Percentiles rank a stretch among this genome's conserved stretches.
Evolutionary conservation across 2,329 filamentous ascomycete species (phyloP).

Genomic region (Pseudogymnoascus sp.): DNA sequence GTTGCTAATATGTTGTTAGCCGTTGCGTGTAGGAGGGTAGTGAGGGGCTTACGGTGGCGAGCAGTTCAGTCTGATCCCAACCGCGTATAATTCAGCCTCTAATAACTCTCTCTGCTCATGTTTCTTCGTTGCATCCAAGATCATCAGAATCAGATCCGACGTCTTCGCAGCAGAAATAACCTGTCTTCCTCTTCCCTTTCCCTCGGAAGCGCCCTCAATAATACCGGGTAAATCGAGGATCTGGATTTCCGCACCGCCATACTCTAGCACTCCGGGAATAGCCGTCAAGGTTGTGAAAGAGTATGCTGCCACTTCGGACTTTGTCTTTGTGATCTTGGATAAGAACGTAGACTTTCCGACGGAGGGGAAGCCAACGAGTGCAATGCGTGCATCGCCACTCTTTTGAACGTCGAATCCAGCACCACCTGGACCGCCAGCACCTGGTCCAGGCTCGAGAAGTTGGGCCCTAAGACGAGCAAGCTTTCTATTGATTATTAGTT

Average conservation of each 20-base stretch:
- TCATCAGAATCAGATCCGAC: slow-evolving; percentile 93
- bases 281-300: slow-evolving; percentile 96
- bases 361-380: slow-evolving; percentile 95
- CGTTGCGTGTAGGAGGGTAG: background rate
- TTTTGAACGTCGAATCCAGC: slow-evolving; percentile 91
- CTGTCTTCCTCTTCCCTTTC: slow-evolving; percentile 89
- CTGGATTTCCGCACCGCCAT: slow-evolving; percentile 96
- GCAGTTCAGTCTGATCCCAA: slow-evolving; percentile 87
- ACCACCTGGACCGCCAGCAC: slow-evolving; percentile 68
- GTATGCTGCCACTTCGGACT: slow-evolving; percentile 91
- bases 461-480: slow-evolving; percentile 91
- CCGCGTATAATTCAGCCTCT: slow-evolving; percentile 87
- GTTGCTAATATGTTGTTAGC: slow-evolving; percentile 48
- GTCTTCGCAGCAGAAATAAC: slow-evolving; percentile 98
- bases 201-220: slow-evolving; percentile 92
- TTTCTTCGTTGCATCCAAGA: slow-evolving; percentile 92
- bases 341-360: slow-evolving; percentile 98
- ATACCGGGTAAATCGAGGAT: slow-evolving; percentile 96
- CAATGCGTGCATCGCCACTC: slow-evolving; percentile 91
- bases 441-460: slow-evolving; percentile 79
- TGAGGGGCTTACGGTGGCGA: slow-evolving; percentile 64
- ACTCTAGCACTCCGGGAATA: slow-evolving; percentile 94
- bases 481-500: slow-evolving; percentile 53
- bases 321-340: slow-evolving; percentile 98
- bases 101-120: slow-evolving; percentile 84